Conservation (phyloP, 2,329 filamentous ascomycete species). For the Leptographium radiaticola region DNA sequence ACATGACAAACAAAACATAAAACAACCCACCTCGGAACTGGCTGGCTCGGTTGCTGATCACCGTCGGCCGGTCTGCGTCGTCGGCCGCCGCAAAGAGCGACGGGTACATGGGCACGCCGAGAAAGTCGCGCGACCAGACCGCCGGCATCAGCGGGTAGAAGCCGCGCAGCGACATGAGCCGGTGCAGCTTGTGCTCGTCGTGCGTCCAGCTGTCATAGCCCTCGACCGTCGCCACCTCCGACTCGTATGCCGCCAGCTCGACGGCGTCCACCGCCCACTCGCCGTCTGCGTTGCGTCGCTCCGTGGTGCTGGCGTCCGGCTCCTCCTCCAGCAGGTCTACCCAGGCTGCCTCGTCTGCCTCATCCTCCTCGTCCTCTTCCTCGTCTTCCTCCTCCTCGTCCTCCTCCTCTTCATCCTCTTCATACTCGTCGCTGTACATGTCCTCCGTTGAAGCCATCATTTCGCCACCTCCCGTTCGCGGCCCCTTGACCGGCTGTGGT, state of each 20-base stretch:
- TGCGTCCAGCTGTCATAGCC: constrained; percentile 17
- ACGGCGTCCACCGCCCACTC: constrained; percentile 11
- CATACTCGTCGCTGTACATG: neutral
- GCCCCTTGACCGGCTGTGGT: neutral
- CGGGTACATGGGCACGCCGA: constrained; percentile 20
- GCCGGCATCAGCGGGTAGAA: constrained; percentile 21
- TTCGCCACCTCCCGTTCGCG: neutral
- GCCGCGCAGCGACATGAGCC: constrained; percentile 21
- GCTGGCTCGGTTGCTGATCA: constrained; percentile 16
- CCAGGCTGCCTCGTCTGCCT: neutral
- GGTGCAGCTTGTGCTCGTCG: constrained; percentile 20
- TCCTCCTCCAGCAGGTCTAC: constrained; percentile 5
- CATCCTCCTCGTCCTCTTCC: constrained; percentile 1
- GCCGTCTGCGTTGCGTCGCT: constrained; percentile 8
- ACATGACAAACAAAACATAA: neutral
- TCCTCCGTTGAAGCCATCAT: neutral
- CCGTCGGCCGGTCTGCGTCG: constrained; percentile 11
- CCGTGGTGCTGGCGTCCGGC: neutral
- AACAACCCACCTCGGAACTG: constrained; percentile 16
- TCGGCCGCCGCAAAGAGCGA: constrained; percentile 17
- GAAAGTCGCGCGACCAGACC: constrained; percentile 19
- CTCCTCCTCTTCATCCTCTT: neutral
- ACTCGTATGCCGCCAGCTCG: constrained; percentile 11
- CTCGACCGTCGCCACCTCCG: constrained; percentile 5
- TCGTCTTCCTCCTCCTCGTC: neutral